Base-by-base conservation (phyloP, 2,329 filamentous ascomycete species). In the Sporothrix sp. region DNA sequence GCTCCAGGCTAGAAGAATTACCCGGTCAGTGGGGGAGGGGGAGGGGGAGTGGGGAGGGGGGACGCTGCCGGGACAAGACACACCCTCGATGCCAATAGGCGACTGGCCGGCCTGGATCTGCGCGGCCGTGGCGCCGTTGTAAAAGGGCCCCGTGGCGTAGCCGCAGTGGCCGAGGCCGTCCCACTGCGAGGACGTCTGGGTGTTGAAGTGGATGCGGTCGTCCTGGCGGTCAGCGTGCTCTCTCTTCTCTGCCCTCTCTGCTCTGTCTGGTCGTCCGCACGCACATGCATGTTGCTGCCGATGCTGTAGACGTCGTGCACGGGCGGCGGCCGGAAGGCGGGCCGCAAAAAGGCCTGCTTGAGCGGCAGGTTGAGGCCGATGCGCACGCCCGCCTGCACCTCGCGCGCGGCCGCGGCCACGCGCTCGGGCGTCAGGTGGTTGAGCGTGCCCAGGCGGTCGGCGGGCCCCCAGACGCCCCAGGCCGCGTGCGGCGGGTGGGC, bases 161-260 rank as follows among this genome's bases (percentile, higher is more conserved):
- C 32, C 20, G 27, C 43, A 46, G 18, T 46, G 43, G n/a, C 18
- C 18, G 6, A 46, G 25, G 4, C 42, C 18, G 14, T 46, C 43
- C 43, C 43, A 46, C 7, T 46, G 43, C 3, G 43, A 46, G 20
- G 30, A 33, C 6, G 43, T 32, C n/a, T 46, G 43, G 11, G 43
- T 46, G 21, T 46, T 46, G 18, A 46, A 16, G 14, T 35, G 18
- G 5, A 46, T 16, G 7, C 11, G 36, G 30, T 46, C 43, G 11
- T 46, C 30, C 16, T 44, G 23, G 23, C 38, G 23, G 7, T n/a
- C n/a, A n/a, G n/a, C n/a, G n/a, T n/a, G n/a, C n/a, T n/a, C n/a
- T n/a, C n/a, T n/a, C n/a, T n/a, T n/a, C n/a, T n/a, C n/a, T n/a
- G n/a, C n/a, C n/a, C n/a, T n/a, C n/a, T n/a, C 23, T 23, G 37